These are phyloP conservation scores for Podochytrium sp. DNA, from an alignment of 192 early-diverging fungal species.

Conservation along the genomic window DNA sequence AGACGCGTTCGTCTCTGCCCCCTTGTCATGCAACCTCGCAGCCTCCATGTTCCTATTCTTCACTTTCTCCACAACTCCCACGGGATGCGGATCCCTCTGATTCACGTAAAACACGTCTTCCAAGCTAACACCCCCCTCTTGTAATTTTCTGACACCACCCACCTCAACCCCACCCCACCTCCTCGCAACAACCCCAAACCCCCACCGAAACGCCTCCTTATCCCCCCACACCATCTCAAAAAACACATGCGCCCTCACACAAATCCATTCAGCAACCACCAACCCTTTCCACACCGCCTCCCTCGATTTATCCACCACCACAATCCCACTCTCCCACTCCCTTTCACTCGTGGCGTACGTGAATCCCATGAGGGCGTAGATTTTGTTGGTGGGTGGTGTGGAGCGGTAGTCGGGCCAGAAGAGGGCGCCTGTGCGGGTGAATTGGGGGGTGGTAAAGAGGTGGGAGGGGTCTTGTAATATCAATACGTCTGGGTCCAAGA, in stretches of 20 bases:
- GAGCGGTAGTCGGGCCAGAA: conserved; percentile 21
- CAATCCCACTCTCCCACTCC: conserved; percentile 13
- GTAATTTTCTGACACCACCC: neutral
- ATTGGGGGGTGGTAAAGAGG: neutral
- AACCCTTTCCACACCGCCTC: neutral
- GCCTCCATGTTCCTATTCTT: neutral
- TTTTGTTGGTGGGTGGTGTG: neutral
- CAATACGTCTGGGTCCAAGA: conserved; percentile 9
- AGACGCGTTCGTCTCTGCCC: neutral
- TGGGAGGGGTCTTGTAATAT: neutral
- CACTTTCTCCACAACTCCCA: neutral
- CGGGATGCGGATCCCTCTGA: neutral
- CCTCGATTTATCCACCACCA: neutral
- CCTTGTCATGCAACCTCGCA: neutral
- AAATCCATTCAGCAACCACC: neutral
- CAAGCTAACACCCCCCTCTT: neutral
- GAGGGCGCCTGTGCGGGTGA: neutral
- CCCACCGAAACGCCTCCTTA: conserved; percentile 26
- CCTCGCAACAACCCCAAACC: conserved; percentile 11
- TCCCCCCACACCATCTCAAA: conserved; percentile 15
- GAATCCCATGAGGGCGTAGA: conserved; percentile 18
- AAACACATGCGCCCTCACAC: neutral
- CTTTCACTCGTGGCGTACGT: neutral
- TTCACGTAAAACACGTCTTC: neutral
- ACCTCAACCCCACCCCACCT: neutral